phyloP scores from a whole-genome alignment of 2,329 filamentous ascomycete species.

The Exophiala viscosa region DNA sequence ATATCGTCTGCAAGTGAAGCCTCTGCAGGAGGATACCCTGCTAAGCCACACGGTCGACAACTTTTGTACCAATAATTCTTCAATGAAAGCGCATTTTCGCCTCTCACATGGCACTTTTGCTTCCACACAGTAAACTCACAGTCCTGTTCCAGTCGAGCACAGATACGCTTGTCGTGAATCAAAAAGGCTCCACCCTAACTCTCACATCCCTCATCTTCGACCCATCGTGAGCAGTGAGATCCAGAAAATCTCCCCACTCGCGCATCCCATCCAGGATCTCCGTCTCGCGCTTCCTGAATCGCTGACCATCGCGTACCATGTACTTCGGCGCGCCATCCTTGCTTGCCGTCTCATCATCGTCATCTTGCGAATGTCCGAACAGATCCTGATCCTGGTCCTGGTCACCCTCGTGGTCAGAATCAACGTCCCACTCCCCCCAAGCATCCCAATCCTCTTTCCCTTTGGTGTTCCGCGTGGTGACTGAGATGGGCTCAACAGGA shows the following conservation, averaged over 20 bases:
- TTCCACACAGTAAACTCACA: no score
- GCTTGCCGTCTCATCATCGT: background rate
- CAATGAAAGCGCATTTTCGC: background rate
- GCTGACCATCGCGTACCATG: slow-evolving; percentile 17
- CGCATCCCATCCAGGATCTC: slow-evolving; percentile 25
- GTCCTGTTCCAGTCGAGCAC: no score
- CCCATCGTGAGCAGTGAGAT: slow-evolving; percentile 10
- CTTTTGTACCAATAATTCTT: background rate
- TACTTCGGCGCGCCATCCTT: slow-evolving; percentile 2
- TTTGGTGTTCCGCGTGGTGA: slow-evolving; percentile 32
- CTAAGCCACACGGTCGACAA: background rate
- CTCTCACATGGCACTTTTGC: background rate
- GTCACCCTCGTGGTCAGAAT: slow-evolving; percentile 50
- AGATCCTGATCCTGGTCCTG: slow-evolving; percentile 36
- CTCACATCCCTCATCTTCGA: slow-evolving; percentile 12
- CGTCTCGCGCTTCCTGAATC: slow-evolving; percentile 25
- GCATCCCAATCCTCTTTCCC: slow-evolving; percentile 55
- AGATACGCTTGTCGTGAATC: background rate
- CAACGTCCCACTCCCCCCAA: slow-evolving; percentile 34
- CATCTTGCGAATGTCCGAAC: background rate
- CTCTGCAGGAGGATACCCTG: background rate
- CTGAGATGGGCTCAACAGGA: slow-evolving; percentile 53
- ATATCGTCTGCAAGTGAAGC: background rate
- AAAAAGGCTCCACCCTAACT: slow-evolving; percentile 18
- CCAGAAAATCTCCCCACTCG: slow-evolving; percentile 24